phyloP scores from a whole-genome alignment of 345 rosid species.

The Sonneratia caseolaris region DNA sequence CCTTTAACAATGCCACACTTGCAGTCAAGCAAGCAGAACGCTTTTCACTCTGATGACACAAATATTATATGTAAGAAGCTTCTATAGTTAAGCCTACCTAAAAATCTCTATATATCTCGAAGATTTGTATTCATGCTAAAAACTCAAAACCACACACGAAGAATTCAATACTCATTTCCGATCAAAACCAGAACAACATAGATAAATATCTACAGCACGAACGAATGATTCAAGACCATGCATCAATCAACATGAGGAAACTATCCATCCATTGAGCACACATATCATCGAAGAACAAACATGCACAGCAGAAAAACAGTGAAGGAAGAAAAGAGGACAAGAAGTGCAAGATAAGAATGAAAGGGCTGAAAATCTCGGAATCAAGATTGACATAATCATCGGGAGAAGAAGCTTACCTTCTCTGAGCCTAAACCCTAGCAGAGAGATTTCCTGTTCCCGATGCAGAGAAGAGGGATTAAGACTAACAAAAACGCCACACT shows the following conservation, averaged over 20 bases:
- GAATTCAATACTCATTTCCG: background rate
- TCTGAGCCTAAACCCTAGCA: constrained; percentile 1
- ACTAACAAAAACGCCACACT: too few relatives aligned
- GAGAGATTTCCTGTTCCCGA: background rate
- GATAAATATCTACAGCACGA: background rate
- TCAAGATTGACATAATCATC: background rate
- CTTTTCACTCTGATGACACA: background rate
- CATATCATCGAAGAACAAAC: background rate
- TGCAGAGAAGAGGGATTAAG: background rate
- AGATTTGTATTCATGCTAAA: background rate
- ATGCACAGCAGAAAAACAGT: background rate
- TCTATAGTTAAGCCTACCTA: too few relatives aligned
- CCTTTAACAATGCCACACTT: background rate
- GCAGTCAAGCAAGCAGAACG: too few relatives aligned
- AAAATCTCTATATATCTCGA: too few relatives aligned
- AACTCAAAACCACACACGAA: background rate
- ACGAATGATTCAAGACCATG: background rate
- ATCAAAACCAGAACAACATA: background rate
- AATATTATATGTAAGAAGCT: background rate
- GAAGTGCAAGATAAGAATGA: background rate
- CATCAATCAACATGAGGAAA: background rate
- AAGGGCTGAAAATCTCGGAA: background rate
- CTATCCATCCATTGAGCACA: background rate
- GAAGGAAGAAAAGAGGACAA: background rate
- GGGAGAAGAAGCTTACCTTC: background rate